Evolutionary conservation across 176 grass and related monocot genomes (phyloP).

Genomic region (Ensete glaucum): DNA sequence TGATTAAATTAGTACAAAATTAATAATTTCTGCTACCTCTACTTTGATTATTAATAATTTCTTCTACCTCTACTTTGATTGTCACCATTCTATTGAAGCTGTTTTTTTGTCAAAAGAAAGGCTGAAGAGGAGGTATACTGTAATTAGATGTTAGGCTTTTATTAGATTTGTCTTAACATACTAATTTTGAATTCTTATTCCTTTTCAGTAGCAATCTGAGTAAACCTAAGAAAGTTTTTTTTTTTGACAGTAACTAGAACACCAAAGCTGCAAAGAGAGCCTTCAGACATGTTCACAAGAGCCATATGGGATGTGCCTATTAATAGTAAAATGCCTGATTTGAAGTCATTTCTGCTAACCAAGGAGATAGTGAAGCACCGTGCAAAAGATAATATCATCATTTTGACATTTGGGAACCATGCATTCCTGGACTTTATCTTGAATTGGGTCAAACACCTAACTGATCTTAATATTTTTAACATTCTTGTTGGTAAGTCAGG

Average conservation of each 20-base stretch:
- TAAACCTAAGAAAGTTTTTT: neutral
- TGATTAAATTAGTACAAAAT: neutral
- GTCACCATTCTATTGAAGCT: neutral
- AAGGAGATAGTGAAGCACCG: slow-evolving; percentile 51
- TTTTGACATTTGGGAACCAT: slow-evolving; percentile 81
- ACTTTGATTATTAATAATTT: neutral
- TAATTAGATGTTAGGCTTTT: no score
- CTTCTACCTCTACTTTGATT: neutral
- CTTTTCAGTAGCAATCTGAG: neutral
- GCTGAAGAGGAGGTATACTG: no score
- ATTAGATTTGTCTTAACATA: no score
- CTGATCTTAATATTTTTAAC: slow-evolving; percentile 55
- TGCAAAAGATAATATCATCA: slow-evolving; percentile 52
- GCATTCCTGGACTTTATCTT: slow-evolving; percentile 91
- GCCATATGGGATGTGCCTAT: slow-evolving; percentile 59
- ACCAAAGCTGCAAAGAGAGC: neutral
- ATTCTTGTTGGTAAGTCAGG: slow-evolving; percentile 61
- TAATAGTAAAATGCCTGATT: slow-evolving; percentile 38
- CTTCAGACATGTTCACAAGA: slow-evolving; percentile 35
- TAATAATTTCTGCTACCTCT: neutral
- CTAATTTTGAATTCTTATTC: neutral
- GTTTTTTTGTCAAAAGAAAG: neutral
- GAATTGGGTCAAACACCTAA: slow-evolving; percentile 79
- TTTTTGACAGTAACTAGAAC: neutral
- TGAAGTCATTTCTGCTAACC: slow-evolving; percentile 54